Percentiles rank a stretch among this genome's conserved stretches.
Evolutionary conservation across 495 filamentous ascomycete species (phyloP).

Genomic region (Talaromyces ruber): DNA sequence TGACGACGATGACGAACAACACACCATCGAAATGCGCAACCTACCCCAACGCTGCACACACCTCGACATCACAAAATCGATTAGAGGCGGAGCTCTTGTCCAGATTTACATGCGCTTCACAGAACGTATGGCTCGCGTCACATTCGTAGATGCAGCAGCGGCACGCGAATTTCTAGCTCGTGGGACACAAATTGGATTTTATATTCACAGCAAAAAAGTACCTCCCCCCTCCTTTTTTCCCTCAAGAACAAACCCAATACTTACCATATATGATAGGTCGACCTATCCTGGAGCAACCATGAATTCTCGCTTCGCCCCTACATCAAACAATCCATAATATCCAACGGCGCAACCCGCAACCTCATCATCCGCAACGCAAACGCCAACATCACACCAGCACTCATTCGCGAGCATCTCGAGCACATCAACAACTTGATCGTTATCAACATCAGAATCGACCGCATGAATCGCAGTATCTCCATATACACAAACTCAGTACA

Average conservation of each 20-base stretch:
- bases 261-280: conserved; percentile 38
- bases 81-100: conserved; percentile 62
- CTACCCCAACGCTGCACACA: conserved; percentile 58
- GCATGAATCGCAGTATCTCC: conserved; percentile 40
- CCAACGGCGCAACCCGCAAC: conserved; percentile 68
- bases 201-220: conserved; percentile 62
- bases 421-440: conserved; percentile 76
- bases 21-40: conserved; percentile 55
- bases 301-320: conserved; percentile 63
- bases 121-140: conserved; percentile 57
- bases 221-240: not conserved
- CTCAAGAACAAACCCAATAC: conserved; percentile 1
- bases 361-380: conserved; percentile 54
- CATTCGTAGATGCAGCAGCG: conserved; percentile 57
- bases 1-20: conserved; percentile 28
- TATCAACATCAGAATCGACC: conserved; percentile 52
- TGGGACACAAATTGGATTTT: conserved; percentile 57
- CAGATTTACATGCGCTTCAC: conserved; percentile 58
- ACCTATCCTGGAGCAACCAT: conserved; percentile 62
- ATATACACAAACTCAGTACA: conserved; percentile 73
- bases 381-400: conserved; percentile 50
- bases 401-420: conserved; percentile 66
- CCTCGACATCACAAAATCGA: conserved; percentile 53
- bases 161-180: conserved; percentile 58
- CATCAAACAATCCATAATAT: conserved; percentile 54